Evolutionary conservation across 345 rosid genomes (phyloP).

Genomic region (Carallia pectinifolia): DNA sequence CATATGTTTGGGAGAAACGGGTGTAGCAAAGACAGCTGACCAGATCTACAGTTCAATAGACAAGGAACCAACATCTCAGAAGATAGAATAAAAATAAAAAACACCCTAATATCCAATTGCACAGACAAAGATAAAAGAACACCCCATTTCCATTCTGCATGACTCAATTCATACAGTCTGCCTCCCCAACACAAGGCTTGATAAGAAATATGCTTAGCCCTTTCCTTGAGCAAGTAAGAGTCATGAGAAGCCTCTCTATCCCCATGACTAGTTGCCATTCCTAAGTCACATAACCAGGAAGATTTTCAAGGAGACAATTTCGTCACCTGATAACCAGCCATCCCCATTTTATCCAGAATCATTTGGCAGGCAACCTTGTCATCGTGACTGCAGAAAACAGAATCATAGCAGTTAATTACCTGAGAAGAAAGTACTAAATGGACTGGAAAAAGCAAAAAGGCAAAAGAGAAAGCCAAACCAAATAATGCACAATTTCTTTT

Average conservation of each 20-base stretch:
- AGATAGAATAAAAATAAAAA: too few relatives aligned
- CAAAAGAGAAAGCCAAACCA: neutral
- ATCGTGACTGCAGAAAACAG: constrained; percentile 59
- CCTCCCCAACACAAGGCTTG: too few relatives aligned
- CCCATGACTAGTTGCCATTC: neutral
- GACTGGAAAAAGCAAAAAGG: constrained; percentile 5
- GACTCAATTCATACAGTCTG: too few relatives aligned
- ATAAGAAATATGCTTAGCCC: too few relatives aligned
- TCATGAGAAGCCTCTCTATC: neutral
- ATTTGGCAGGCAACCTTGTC: constrained; percentile 88
- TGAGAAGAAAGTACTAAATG: constrained; percentile 3
- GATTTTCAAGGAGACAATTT: constrained; percentile 11
- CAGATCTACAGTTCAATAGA: too few relatives aligned
- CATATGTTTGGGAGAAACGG: too few relatives aligned
- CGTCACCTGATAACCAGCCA: constrained; percentile 93
- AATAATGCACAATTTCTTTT: neutral
- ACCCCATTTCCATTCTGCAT: too few relatives aligned
- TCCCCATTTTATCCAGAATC: constrained; percentile 89
- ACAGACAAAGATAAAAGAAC: too few relatives aligned
- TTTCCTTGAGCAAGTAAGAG: neutral
- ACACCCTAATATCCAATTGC: too few relatives aligned
- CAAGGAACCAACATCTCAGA: too few relatives aligned
- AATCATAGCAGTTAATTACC: neutral
- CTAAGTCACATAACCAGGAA: constrained; percentile 10
- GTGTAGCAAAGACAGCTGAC: too few relatives aligned